Evolutionary conservation across 2,329 filamentous ascomycete species (phyloP).

Genomic region (Cercospora citrullina): DNA sequence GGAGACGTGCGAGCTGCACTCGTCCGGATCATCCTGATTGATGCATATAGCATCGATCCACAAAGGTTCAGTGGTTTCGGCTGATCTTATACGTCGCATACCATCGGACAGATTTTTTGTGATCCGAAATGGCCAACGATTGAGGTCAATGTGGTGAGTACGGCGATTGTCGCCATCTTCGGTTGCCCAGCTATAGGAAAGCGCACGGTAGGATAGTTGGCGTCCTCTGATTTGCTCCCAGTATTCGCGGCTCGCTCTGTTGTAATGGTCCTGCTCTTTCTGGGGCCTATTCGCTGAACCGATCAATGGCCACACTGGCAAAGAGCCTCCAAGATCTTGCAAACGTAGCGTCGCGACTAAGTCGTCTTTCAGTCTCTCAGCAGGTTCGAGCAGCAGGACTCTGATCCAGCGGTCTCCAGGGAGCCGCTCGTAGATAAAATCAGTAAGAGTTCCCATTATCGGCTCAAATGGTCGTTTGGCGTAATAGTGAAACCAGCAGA

Average conservation of each 20-base stretch:
- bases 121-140: accelerated
- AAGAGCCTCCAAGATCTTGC: not conserved
- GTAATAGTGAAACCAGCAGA: no score
- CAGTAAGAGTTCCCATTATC: no score
- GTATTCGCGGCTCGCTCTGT: not conserved
- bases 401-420: not conserved
- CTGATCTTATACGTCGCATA: not conserved
- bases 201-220: not conserved
- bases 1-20: not conserved
- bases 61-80: not conserved
- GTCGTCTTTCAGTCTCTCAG: not conserved
- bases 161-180: not conserved
- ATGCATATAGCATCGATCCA: not conserved
- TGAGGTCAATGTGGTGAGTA: not conserved
- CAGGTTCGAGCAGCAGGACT: not conserved
- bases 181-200: not conserved
- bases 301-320: not conserved
- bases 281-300: not conserved
- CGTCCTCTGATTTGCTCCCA: not conserved
- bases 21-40: not conserved
- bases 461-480: no score
- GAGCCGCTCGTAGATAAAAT: no score
- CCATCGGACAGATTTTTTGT: not conserved
- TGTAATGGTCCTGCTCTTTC: not conserved
- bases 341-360: not conserved